A percentile compares a stretch with the other conserved stretches of the same genome.
phyloP scores from a whole-genome alignment of 495 filamentous ascomycete species.

The Chaetomium tenue region DNA sequence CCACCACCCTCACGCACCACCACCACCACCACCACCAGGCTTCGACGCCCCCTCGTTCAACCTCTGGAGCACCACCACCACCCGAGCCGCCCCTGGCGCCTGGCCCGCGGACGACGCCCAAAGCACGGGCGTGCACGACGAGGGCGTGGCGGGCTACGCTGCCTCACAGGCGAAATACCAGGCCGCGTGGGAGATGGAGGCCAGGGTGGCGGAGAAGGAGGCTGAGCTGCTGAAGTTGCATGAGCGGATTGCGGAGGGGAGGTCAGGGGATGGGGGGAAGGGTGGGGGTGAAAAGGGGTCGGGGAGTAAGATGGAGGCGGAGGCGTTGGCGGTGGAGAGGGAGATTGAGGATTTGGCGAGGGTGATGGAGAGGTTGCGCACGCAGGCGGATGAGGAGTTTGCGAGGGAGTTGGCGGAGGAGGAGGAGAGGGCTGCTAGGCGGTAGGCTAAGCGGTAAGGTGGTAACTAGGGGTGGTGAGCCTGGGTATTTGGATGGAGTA shows the following conservation, averaged over 20 bases:
- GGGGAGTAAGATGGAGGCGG: slow-evolving; percentile 13
- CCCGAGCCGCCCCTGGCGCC: slow-evolving; percentile 23
- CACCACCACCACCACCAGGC: not conserved
- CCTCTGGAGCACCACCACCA: slow-evolving; percentile 1
- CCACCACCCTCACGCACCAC: not conserved
- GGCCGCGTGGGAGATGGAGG: slow-evolving; percentile 34
- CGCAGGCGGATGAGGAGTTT: slow-evolving; percentile 40
- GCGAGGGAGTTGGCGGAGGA: slow-evolving; percentile 38
- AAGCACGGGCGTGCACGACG: slow-evolving; percentile 6
- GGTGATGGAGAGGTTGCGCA: slow-evolving; percentile 27
- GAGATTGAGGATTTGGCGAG: slow-evolving; percentile 32
- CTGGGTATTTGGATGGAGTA: not conserved
- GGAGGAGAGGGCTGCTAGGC: slow-evolving; percentile 27
- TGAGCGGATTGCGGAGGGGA: slow-evolving; percentile 23
- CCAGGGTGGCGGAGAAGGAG: slow-evolving; percentile 29
- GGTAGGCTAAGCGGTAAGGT: too few species aligned
- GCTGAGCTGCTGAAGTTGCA: slow-evolving; percentile 25
- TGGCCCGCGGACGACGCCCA: slow-evolving; percentile 26
- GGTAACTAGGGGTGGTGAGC: too few species aligned
- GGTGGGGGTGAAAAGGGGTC: not conserved
- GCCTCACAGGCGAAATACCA: slow-evolving; percentile 33
- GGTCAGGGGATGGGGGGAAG: not conserved
- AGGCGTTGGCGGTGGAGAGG: slow-evolving; percentile 26
- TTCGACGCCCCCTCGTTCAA: not conserved
- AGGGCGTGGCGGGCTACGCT: slow-evolving; percentile 8